phyloP scores from a whole-genome alignment of 2,329 filamentous ascomycete species.

The Knoxdaviesia proteae region DNA sequence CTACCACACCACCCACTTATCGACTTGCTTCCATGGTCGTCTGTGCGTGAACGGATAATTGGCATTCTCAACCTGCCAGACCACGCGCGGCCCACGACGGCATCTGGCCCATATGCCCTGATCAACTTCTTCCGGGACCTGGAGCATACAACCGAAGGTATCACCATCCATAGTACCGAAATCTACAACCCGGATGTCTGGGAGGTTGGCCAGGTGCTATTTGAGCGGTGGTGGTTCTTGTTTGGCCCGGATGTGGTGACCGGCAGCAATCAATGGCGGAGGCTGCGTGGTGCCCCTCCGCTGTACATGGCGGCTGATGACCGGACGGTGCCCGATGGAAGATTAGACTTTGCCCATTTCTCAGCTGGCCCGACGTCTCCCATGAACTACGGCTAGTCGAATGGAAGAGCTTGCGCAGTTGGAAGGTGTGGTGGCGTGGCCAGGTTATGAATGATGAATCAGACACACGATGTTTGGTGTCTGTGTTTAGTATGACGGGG shows the following conservation, averaged over 20 bases:
- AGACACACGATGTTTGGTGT: too few species aligned
- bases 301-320: constrained; percentile 5
- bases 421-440: too few species aligned
- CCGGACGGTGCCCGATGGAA: background rate
- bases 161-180: constrained; percentile 26
- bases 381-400: too few species aligned
- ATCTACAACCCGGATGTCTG: constrained; percentile 26
- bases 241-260: constrained; percentile 32
- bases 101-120: constrained; percentile 23
- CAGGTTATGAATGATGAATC: too few species aligned
- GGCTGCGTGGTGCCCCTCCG: constrained; percentile 20
- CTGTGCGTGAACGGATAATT: constrained; percentile 29
- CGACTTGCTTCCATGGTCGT: constrained; percentile 37
- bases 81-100: constrained; percentile 22
- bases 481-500: too few species aligned
- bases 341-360: background rate
- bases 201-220: constrained; percentile 37
- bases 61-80: constrained; percentile 27
- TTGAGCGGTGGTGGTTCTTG: constrained; percentile 39
- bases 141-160: constrained; percentile 30
- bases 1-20: constrained; percentile 35
- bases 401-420: too few species aligned
- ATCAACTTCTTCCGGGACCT: constrained; percentile 33
- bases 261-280: constrained; percentile 29
- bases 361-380: background rate